A percentile compares a stretch with the other conserved stretches of the same genome.
Conservation (phyloP, 805 yeast species). For the Barnettozyma sucrosica region DNA sequence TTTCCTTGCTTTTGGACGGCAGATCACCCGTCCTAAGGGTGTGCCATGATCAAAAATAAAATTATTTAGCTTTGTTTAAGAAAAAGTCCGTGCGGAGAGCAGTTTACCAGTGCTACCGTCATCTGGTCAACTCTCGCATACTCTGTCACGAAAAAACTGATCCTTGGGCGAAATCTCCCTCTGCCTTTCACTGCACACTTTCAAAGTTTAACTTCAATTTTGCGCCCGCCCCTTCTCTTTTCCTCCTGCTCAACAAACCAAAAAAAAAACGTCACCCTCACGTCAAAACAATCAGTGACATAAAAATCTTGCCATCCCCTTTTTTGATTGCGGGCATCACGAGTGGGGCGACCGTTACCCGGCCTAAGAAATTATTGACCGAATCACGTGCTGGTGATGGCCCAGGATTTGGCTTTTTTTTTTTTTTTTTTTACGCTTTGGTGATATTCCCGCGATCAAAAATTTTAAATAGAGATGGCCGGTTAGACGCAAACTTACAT, state of each 20-base stretch:
- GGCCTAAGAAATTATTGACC: not conserved
- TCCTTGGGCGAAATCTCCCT: not conserved
- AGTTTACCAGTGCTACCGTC: not conserved
- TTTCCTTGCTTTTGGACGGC: not conserved
- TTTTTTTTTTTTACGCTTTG: not conserved
- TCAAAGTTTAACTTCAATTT: not conserved
- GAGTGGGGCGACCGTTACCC: slow-evolving; percentile 1
- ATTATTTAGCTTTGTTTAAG: not conserved
- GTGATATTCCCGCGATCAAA: not conserved
- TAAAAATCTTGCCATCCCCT: slow-evolving; percentile 1
- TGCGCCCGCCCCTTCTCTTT: not conserved
- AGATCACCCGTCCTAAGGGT: not conserved
- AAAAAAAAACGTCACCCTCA: slow-evolving; percentile 2
- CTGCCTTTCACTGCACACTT: not conserved
- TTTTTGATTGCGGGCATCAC: not conserved
- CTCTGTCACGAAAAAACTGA: not conserved
- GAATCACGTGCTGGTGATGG: not conserved
- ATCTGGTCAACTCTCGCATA: not conserved
- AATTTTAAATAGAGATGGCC: not conserved
- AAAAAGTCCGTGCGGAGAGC: not conserved
- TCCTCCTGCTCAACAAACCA: not conserved
- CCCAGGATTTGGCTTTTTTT: not conserved
- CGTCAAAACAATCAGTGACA: slow-evolving; percentile 6
- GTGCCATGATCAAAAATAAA: not conserved
- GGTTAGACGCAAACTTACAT: too few relatives aligned